phyloP scores from a whole-genome alignment of 2,329 filamentous ascomycete genomes.

The Apiospora saccharicola region DNA sequence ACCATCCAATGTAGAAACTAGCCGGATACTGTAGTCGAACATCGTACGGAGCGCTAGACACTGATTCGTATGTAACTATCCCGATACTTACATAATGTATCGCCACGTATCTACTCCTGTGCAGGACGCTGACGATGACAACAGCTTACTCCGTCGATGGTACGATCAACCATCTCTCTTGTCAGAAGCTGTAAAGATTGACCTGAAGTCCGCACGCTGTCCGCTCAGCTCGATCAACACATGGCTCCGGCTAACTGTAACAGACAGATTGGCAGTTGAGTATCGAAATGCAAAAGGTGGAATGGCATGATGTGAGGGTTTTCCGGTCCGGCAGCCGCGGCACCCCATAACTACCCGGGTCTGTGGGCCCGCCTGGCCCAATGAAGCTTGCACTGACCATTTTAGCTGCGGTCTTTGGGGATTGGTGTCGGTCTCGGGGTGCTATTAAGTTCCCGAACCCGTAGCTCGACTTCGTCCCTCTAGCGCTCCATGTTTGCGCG shows the following conservation, averaged over 20 bases:
- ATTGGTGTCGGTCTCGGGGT: constrained; percentile 12
- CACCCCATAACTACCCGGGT: constrained; percentile 2
- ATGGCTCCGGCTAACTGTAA: not conserved
- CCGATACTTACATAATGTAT: not conserved
- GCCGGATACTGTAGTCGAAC: not conserved
- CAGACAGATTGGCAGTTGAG: not conserved
- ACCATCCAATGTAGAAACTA: not conserved
- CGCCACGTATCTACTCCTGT: not conserved
- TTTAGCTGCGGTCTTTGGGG: not conserved
- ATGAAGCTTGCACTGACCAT: not conserved
- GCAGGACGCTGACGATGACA: not conserved
- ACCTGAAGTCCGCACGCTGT: not conserved
- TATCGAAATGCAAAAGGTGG: not conserved
- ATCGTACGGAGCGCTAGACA: not conserved
- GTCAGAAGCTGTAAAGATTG: not conserved
- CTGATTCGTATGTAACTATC: too few species aligned
- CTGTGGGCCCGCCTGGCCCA: constrained; percentile 15
- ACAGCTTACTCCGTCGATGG: not conserved
- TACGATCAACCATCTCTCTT: not conserved
- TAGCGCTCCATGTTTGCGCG: not conserved
- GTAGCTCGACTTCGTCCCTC: not conserved
- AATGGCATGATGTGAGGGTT: not conserved
- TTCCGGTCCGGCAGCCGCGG: not conserved
- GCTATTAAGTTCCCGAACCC: constrained; percentile 6
- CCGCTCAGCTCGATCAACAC: not conserved